phyloP scores from a whole-genome alignment of 192 early-diverging fungal species.

The Coemansia sp. region DNA sequence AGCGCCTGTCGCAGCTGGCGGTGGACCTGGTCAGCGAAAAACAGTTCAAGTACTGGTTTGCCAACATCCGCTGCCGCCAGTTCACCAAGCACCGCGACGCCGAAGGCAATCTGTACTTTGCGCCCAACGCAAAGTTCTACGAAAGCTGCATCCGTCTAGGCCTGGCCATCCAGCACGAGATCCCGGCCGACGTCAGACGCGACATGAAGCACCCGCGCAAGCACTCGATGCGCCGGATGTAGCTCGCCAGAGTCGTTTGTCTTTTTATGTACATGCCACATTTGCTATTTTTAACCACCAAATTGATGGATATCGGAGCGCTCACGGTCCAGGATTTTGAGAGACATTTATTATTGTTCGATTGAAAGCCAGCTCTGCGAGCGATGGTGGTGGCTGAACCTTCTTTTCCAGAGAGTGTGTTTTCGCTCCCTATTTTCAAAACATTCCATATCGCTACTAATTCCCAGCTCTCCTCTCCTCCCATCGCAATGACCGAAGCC shows the following conservation, averaged over 20 bases:
- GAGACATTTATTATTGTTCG: no score
- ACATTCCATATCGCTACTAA: neutral
- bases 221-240: neutral
- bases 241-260: neutral
- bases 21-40: constrained; percentile 21
- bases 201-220: constrained; percentile 12
- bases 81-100: constrained; percentile 21
- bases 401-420: no score
- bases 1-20: constrained; percentile 13
- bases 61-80: constrained; percentile 42
- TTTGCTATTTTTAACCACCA: neutral
- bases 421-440: neutral
- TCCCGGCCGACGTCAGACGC: constrained; percentile 10
- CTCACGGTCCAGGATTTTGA: no score
- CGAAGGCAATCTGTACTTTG: constrained; percentile 22
- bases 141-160: constrained; percentile 26
- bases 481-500: constrained; percentile 3
- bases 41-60: constrained; percentile 46
- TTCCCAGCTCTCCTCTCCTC: no score
- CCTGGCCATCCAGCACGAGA: constrained; percentile 8
- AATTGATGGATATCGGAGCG: no score
- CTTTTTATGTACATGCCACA: neutral
- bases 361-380: no score
- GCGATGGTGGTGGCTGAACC: no score
- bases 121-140: constrained; percentile 42